These are phyloP conservation scores for Leucocoprinus leucothites DNA, from an alignment of 768 basidiomycete genomes.

Conservation along the genomic window DNA sequence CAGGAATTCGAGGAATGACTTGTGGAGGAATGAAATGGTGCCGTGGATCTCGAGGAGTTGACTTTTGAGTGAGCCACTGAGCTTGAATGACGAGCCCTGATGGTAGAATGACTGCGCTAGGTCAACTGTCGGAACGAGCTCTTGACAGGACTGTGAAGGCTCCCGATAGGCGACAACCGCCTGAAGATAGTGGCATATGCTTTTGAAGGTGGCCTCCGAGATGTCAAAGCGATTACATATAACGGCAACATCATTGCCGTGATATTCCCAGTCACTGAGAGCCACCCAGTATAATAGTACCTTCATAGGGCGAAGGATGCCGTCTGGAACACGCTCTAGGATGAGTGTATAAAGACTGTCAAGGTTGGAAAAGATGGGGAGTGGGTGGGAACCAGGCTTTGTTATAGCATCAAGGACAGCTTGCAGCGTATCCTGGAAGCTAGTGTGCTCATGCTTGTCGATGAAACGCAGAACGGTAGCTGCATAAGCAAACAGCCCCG, in stretches of 20 bases:
- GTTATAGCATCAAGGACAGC: too few species aligned
- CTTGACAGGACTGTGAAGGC: too few species aligned
- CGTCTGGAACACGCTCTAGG: not conserved
- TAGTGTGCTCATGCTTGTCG: constrained; percentile 12
- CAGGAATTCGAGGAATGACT: constrained; percentile 7
- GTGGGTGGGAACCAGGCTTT: too few species aligned
- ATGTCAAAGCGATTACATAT: not conserved
- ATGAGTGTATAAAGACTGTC: constrained; percentile 15
- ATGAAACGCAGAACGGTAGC: constrained; percentile 26
- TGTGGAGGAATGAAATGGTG: not conserved
- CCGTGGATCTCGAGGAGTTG: not conserved
- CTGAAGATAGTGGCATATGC: too few species aligned
- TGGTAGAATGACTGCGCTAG: not conserved
- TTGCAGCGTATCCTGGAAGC: too few species aligned
- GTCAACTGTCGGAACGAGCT: too few species aligned
- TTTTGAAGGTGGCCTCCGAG: too few species aligned
- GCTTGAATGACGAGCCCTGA: too few species aligned
- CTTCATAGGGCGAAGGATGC: too few species aligned
- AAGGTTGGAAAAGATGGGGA: constrained; percentile 12
- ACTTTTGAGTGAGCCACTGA: not conserved
- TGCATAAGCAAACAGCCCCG: too few species aligned
- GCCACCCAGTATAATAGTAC: not conserved
- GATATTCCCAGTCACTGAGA: not conserved
- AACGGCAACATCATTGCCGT: not conserved
- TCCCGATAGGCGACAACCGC: too few species aligned